Evolutionary conservation across 306 rosid genomes (phyloP), one percentile per base, ranked within the genome.

Genomic region (Canavalia gladiata): DNA sequence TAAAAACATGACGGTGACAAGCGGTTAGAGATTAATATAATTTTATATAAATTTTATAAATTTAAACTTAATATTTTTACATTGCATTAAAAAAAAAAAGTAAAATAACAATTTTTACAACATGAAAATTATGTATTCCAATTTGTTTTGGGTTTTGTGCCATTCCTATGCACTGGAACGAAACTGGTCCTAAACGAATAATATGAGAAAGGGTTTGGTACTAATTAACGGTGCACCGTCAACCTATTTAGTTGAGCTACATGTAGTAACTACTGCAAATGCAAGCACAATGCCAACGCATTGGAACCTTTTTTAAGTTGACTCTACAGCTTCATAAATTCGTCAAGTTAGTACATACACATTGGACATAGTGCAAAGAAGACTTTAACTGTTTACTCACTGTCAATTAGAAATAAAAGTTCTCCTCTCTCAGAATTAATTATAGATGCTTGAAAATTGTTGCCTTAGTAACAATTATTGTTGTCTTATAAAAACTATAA

Each of bases 321-420:
- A 84, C 90, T 78, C 77, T 69, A 74, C 80, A 34, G 25, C 71
- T 71, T 74, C 79, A 68, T 45, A 57, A 84, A 60, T 78, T 45
- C 41, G 49, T 43, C 75, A 83, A 62, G n/a, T 4, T 2, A 42
- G 72, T 3, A 13, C 25, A 43, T 43, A 56, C 41, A 51, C 52
- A 37, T 56, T 83, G 81, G 60, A 66, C 1, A 65, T 12, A 57
- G 80, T 69, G 66, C 80, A 54, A 54, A 54, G 12, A 39, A 50
- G 57, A 51, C 62, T 74, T 77, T 78, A 41, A 68, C 78, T 75
- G 62, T 42, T 30, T 50, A 69, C 69, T 77, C 79, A 47, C 79
- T 52, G 60, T 78, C 72, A 86, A 42, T 33, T 46, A 13, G 49
- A 69, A 67, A 18, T 18, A 18, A 66, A 74, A 55, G 81, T 82